Evolutionary conservation across 306 rosid genomes (phyloP), one percentile per base, ranked within the genome.

Genomic region (Acacia crassicarpa): DNA sequence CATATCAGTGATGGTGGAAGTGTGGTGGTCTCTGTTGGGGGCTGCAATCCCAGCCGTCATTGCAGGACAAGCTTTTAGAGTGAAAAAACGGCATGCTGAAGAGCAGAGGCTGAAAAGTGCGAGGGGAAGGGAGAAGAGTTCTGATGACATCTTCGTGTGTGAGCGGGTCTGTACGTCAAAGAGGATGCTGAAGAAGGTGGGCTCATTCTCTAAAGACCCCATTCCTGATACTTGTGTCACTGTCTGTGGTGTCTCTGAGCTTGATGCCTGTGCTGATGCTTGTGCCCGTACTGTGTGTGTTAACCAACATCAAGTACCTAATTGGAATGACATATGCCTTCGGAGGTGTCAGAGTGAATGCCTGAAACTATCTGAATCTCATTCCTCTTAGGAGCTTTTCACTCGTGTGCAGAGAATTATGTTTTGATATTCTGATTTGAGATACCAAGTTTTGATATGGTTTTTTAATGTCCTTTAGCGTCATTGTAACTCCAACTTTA

Each of bases 271-370:
- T 61, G 95, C 97, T 4, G 99, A 95, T 85, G 99, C 99, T 0
- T 95, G 99, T 62, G 93, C 93, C 3, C 99, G 98, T 77, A 91
- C 97, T 17, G 99, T 95, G 23, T 95, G 98, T 40, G 97, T 93
- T 53, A 93, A 92, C 88, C 99, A 93, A 67, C 99, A 93, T 81
- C 99, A 92, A 85, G 98, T 93, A 0, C 99, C 98, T 8, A 93
- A 91, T 58, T 95, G 98, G 99, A 93, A 93, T 61, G 99, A 93
- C 71, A 80, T 87, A 75, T 95, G 99, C 86, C 97, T 93, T 59
- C 80, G 90, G 84, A 92, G 95, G 83, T 95, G 99, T 87, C 99
- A 93, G 95, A 90, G 94, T 82, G 99, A 95, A 84, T 95, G 98
- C 74, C 89, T 95, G 45, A 93, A 89, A 82, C 95, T 95, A 54